These are phyloP conservation scores for Colletotrichum coccodes DNA, from an alignment of 2,329 filamentous ascomycete species.

Conservation along the genomic window DNA sequence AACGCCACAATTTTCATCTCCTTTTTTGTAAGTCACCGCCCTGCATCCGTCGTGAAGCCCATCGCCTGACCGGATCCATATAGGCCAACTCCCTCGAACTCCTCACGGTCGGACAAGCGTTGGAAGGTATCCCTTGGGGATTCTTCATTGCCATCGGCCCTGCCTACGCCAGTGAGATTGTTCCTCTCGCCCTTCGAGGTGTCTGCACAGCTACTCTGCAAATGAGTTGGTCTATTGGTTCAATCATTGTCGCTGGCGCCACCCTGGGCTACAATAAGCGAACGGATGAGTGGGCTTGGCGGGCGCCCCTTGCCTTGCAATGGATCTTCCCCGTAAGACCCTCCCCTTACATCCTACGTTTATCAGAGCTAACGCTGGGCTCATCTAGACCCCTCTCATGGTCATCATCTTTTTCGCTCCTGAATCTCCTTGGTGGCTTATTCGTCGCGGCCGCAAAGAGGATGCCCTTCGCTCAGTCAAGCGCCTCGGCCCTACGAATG, in stretches of 20 bases:
- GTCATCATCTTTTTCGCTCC: slow-evolving; percentile 61
- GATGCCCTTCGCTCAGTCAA: slow-evolving; percentile 55
- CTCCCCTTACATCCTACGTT: too few species aligned
- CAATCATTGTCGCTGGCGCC: slow-evolving; percentile 66
- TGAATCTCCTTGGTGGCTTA: slow-evolving; percentile 65
- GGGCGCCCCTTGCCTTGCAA: slow-evolving; percentile 65
- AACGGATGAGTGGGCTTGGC: slow-evolving; percentile 44
- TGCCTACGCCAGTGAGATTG: slow-evolving; percentile 69
- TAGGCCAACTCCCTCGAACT: slow-evolving; percentile 50
- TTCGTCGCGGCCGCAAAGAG: slow-evolving; percentile 56
- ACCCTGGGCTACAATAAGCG: slow-evolving; percentile 61
- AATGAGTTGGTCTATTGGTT: slow-evolving; percentile 72
- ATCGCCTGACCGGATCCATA: slow-evolving; percentile 35
- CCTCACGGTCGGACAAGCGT: slow-evolving; percentile 61
- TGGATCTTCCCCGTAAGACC: slow-evolving; percentile 62
- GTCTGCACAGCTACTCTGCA: slow-evolving; percentile 69
- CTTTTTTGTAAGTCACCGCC: slow-evolving; percentile 55
- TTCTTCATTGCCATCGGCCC: slow-evolving; percentile 72
- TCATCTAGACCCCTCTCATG: slow-evolving; percentile 56
- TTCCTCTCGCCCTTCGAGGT: slow-evolving; percentile 65
- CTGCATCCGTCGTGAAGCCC: accelerated
- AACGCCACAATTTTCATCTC: slow-evolving; percentile 57
- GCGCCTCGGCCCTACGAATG: slow-evolving; percentile 51
- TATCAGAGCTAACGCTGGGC: neutral
- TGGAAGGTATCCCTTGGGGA: slow-evolving; percentile 71